A percentile compares a stretch with the other conserved stretches of the same genome.
These are phyloP conservation scores for Saccharomycopsis microspora DNA, from an alignment of 805 yeast genomes.

Conservation along the genomic window DNA sequence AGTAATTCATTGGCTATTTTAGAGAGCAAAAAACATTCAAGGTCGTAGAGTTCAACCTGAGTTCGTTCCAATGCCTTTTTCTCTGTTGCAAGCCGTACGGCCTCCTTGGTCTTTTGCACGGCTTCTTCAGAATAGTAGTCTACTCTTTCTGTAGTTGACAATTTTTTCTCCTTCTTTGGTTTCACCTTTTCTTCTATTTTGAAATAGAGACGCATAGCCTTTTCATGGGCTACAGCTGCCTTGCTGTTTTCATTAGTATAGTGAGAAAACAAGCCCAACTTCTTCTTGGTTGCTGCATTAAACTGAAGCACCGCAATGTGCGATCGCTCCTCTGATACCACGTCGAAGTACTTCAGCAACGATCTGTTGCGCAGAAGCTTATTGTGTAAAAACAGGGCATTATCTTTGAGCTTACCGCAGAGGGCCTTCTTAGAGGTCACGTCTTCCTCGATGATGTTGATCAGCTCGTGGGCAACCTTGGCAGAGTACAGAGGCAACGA, in stretches of 20 bases:
- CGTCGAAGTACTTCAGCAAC: constrained; percentile 29
- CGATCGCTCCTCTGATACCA: constrained; percentile 48
- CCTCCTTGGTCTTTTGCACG: constrained; percentile 2
- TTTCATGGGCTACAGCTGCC: constrained; percentile 23
- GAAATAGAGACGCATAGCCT: constrained; percentile 5
- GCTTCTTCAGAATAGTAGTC: constrained; percentile 15
- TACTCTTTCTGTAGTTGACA: not conserved
- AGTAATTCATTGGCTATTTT: constrained; percentile 49
- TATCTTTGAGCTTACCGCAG: constrained; percentile 27
- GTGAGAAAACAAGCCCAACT: constrained; percentile 32
- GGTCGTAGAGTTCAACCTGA: constrained; percentile 25
- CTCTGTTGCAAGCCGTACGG: not conserved
- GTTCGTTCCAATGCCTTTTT: constrained; percentile 24
- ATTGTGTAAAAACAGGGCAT: constrained; percentile 29
- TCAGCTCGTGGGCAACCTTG: constrained; percentile 42
- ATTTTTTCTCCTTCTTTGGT: not conserved
- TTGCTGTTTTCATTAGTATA: constrained; percentile 24
- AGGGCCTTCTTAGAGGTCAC: constrained; percentile 24
- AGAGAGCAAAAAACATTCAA: constrained; percentile 56
- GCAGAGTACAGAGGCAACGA: constrained; percentile 90
- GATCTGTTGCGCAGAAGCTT: constrained; percentile 29
- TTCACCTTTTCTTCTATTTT: not conserved
- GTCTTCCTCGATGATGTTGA: constrained; percentile 35
- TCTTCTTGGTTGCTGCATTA: constrained; percentile 31
- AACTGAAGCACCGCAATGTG: constrained; percentile 64